Evolutionary conservation across 2,329 filamentous ascomycete genomes (phyloP), one percentile per base, ranked within the genome.

Genomic region (Lasiodiplodia sp.): DNA sequence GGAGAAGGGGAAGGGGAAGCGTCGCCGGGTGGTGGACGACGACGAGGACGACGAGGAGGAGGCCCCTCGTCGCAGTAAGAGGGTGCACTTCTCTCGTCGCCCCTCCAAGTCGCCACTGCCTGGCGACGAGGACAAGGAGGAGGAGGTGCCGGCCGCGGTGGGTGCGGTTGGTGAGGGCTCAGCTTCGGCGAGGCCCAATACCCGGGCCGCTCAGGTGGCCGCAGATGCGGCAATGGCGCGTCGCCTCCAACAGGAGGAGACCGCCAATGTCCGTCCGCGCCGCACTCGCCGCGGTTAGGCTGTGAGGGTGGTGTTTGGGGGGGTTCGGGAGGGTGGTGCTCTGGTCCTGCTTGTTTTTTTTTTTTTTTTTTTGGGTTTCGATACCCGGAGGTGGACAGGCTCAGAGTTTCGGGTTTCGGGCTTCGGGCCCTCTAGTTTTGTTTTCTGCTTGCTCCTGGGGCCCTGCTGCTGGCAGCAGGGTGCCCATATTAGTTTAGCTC

Each of bases 181-280:
- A 18, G 23, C 37, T n/a, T 47, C 57, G 38, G 57, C 40, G 11
- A n/a, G 8, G 6, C 40, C 58, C 58, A 37, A 63, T 16, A 63
- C 18, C 58, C 58, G 34, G 60, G 44, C 44, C 11, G 60, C 44
- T 47, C 60, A 52, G 25, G 28, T 79, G 34, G 76, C 76, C 6
- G 72, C 76, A 3, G 85, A 87, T 75, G 86, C 83, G 16, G 81
- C 84, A 56, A 76, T 91, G 53, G 89, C 89, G 40, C 79, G 83
- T 53, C 79, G 79, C 56, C 79, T 91, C 63, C 89, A 91, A 72
- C 79, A 85, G 40, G 83, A 88, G 71, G 84, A 87, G 72, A 85
- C 86, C 66, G 76, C 77, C 11, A 71, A 75, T 25, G 71, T 74
- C 12, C 73, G 70, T 16, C 69, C 69, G 8, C 60, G 60, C 60